Evolutionary conservation across 257 asterid genomes (phyloP).

Genomic region (Sherardia arvensis): DNA sequence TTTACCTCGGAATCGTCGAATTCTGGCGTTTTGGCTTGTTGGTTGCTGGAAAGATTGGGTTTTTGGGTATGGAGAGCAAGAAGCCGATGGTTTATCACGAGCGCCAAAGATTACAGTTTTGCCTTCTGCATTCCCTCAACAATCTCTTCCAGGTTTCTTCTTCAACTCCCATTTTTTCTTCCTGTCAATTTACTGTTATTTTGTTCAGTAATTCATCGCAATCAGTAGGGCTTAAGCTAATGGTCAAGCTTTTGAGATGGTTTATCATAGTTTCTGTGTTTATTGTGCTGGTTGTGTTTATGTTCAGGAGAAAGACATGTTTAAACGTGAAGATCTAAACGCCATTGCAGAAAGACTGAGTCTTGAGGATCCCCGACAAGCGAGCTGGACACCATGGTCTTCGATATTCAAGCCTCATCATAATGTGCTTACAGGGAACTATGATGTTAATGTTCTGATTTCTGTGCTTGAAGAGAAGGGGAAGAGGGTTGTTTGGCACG

Average conservation of each 20-base stretch:
- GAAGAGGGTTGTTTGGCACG: slow-evolving; percentile 73
- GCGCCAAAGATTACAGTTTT: slow-evolving; percentile 71
- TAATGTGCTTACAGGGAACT: slow-evolving; percentile 70
- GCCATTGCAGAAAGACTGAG: slow-evolving; percentile 56
- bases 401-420: slow-evolving; percentile 76
- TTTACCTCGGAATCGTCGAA: neutral
- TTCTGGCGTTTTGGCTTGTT: too few relatives aligned
- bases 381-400: slow-evolving; percentile 57
- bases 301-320: slow-evolving; percentile 67
- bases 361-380: slow-evolving; percentile 50
- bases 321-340: slow-evolving; percentile 50
- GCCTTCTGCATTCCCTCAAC: slow-evolving; percentile 87
- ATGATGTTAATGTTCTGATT: slow-evolving; percentile 71
- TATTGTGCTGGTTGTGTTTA: slow-evolving; percentile 2
- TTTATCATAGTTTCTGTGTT: neutral
- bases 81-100: slow-evolving; percentile 58
- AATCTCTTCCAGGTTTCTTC: slow-evolving; percentile 78
- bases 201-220: too few relatives aligned
- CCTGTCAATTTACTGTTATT: neutral
- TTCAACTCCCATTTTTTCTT: neutral
- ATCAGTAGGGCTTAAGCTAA: neutral
- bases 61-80: slow-evolving; percentile 35
- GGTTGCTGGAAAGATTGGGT: neutral
- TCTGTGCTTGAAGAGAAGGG: slow-evolving; percentile 68
- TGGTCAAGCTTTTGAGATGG: neutral